Evolutionary conservation across 331 rosid species (phyloP), one percentile per base, ranked within the genome.

Genomic region (Spiraea crenata): DNA sequence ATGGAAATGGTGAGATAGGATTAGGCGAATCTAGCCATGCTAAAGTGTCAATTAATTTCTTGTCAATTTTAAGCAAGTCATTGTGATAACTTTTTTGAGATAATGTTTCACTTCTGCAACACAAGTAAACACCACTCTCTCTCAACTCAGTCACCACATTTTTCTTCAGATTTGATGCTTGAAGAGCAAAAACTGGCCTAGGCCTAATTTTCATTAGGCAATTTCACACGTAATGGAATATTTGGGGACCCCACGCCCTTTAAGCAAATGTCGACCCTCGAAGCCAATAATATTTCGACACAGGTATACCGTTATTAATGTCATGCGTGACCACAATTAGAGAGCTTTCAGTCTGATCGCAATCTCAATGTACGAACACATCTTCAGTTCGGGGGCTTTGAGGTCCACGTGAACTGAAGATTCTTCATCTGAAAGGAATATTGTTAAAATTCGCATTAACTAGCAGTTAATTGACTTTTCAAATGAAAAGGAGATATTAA

Each of bases 211-310:
- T 12, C 12, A 40, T 40, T 55, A 54, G 63, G 46, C 54, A 20
- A 40, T 41, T 54, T 41, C 52, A 20, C 73, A 69, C 73, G 73
- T 41, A 69, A 69, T 42, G 62, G 42, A 38, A 45, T 5, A 35
- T 50, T 35, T 4, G 34, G 63, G 25, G 45, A 5, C 42, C 46
- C 45, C 37, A 8, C 25, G 35, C 9, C 58, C 35, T 52, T 17
- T 52, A 4, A 3, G 8, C 55, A 52, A 31, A 52, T n/a, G 58
- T 52, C 19, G 58, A 52, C 19, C 5, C 34, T 3, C 17, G 34
- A 52, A 52, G 12, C 35, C 58, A 52, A 52, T 52, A 19, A 49
- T 13, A 17, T 14, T 49, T 45, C 49, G 12, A 45, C 49, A 45
- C 49, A 11, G 5, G 2, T 45, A 45, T 25, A 25, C 31, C 31